Conservation (phyloP, 2,329 filamentous ascomycete species). For the Aureobasidium sp. region DNA sequence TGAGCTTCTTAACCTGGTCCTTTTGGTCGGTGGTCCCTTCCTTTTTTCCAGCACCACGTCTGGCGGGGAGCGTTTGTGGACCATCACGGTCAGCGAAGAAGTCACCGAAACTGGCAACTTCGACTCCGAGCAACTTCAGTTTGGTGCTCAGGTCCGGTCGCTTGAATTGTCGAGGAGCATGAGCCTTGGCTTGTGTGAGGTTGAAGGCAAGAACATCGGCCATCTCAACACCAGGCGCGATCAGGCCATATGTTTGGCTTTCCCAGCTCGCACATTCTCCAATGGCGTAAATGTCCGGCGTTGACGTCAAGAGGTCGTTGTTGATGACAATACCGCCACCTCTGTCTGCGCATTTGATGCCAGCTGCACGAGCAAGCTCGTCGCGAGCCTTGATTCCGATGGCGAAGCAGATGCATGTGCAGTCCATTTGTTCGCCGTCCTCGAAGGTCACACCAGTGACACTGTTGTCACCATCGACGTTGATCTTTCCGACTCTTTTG, state of each 20-base stretch:
- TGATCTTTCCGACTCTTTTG: slow-evolving; percentile 65
- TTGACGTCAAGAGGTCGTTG: slow-evolving; percentile 59
- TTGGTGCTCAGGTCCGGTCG: slow-evolving; percentile 85
- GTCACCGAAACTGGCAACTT: slow-evolving; percentile 88
- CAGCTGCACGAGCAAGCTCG: slow-evolving; percentile 61
- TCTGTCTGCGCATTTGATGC: slow-evolving; percentile 62
- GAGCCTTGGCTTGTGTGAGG: slow-evolving; percentile 70
- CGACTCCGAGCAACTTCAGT: slow-evolving; percentile 78
- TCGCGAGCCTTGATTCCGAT: slow-evolving; percentile 79
- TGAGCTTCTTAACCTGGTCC: slow-evolving; percentile 44
- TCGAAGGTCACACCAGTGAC: slow-evolving; percentile 72
- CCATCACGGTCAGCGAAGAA: slow-evolving; percentile 87
- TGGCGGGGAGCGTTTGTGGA: slow-evolving; percentile 62
- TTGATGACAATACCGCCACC: slow-evolving; percentile 70
- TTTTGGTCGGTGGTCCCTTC: slow-evolving; percentile 31
- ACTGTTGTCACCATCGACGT: slow-evolving; percentile 57
- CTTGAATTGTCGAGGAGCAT: slow-evolving; percentile 63
- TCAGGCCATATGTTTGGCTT: slow-evolving; percentile 77
- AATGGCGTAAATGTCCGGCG: slow-evolving; percentile 70
- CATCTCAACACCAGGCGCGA: slow-evolving; percentile 86
- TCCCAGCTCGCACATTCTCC: slow-evolving; percentile 90
- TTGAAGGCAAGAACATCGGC: slow-evolving; percentile 88
- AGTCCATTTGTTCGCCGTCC: slow-evolving; percentile 68
- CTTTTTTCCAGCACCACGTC: slow-evolving; percentile 40
- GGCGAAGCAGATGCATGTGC: slow-evolving; percentile 79